phyloP scores from a whole-genome alignment of 2,329 filamentous ascomycete species.

The Chalara sp. region DNA sequence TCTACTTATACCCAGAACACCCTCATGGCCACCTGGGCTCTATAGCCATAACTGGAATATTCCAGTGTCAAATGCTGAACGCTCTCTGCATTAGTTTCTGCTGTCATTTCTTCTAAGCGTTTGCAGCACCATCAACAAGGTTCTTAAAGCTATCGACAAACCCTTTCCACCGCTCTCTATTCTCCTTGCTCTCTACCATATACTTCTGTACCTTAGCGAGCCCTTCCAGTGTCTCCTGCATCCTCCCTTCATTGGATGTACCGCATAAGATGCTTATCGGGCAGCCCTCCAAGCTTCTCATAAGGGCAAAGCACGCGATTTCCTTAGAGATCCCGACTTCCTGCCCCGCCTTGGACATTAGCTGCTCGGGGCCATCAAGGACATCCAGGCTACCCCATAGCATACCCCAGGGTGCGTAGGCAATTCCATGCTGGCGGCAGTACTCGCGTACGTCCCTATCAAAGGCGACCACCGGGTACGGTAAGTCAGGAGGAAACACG shows the following conservation, averaged over 20 bases:
- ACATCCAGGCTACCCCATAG: slow-evolving; percentile 4
- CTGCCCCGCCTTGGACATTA: not conserved
- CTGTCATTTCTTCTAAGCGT: not conserved
- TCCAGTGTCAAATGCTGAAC: too few relatives aligned
- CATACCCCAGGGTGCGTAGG: slow-evolving; percentile 4
- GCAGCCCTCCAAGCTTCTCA: slow-evolving; percentile 1
- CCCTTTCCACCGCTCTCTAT: not conserved
- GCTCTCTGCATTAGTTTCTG: not conserved
- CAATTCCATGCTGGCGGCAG: slow-evolving; percentile 1
- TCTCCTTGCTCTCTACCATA: not conserved
- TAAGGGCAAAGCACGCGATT: slow-evolving; percentile 4
- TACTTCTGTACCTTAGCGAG: not conserved
- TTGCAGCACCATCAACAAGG: not conserved
- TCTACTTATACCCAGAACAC: too few relatives aligned
- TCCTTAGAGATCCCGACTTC: slow-evolving; percentile 1
- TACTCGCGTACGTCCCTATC: slow-evolving; percentile 7
- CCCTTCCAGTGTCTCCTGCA: not conserved
- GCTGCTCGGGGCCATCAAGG: slow-evolving; percentile 2
- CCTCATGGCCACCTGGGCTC: too few relatives aligned
- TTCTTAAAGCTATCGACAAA: not conserved
- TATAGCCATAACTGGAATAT: too few relatives aligned
- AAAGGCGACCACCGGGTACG: slow-evolving; percentile 2
- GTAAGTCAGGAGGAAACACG: slow-evolving; percentile 1
- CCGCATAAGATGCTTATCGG: slow-evolving; percentile 4
- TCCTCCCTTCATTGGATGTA: slow-evolving; percentile 1